phyloP scores from a whole-genome alignment of 2,329 filamentous ascomycete species.

The Grosmannia huntii region DNA sequence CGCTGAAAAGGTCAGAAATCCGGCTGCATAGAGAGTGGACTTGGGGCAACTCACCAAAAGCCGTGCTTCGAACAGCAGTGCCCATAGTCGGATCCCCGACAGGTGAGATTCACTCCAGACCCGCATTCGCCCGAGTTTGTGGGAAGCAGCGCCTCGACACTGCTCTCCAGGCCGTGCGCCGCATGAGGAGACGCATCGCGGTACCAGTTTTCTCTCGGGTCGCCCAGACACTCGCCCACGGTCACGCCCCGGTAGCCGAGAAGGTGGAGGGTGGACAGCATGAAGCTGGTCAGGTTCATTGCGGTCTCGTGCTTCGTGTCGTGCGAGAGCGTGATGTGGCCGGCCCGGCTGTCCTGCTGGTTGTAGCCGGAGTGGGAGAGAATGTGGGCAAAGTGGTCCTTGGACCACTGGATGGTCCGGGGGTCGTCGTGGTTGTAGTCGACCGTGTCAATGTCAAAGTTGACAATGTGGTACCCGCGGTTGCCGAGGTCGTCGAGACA shows the following conservation, averaged over 20 bases:
- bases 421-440: slow-evolving; percentile 20
- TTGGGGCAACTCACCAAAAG: slow-evolving; percentile 3
- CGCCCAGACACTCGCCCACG: slow-evolving; percentile 42
- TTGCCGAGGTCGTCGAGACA: slow-evolving; percentile 18
- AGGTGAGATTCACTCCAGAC: not conserved
- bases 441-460: slow-evolving; percentile 24
- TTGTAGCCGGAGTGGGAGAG: slow-evolving; percentile 13
- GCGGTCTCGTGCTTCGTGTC: slow-evolving; percentile 34
- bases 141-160: not conserved
- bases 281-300: slow-evolving; percentile 30
- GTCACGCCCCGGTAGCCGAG: slow-evolving; percentile 34
- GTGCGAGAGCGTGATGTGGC: slow-evolving; percentile 37
- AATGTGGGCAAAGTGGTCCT: slow-evolving; percentile 17
- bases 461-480: slow-evolving; percentile 24
- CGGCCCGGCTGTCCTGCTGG: slow-evolving; percentile 10
- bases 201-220: slow-evolving; percentile 39
- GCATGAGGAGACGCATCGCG: slow-evolving; percentile 15
- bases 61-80: slow-evolving; percentile 8
- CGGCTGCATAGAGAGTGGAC: not conserved
- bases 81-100: slow-evolving; percentile 2
- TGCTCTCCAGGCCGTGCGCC: not conserved
- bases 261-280: slow-evolving; percentile 26
- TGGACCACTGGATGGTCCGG: slow-evolving; percentile 20
- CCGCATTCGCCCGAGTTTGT: slow-evolving; percentile 5
- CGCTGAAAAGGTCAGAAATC: not conserved